Base-by-base conservation (phyloP, 768 basidiomycete species). In the Sporobolomyces phaffii region DNA sequence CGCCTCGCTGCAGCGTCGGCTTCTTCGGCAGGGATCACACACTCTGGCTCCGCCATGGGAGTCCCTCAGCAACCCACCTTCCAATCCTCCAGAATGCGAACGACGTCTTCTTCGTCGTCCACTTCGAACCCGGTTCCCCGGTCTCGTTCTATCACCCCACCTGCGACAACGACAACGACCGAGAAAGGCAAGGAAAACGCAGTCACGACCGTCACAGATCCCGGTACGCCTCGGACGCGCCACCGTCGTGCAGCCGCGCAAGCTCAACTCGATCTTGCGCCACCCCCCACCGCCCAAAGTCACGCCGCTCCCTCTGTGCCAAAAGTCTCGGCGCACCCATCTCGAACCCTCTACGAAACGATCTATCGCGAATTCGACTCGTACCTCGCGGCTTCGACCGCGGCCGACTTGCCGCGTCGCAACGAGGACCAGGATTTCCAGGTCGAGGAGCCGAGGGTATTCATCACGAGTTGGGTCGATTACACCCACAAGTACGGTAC, bases 401-500 rank as follows among this genome's bases (percentile, higher is more conserved):
- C 31, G 14, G 18, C 33, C 6, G 7, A 48, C 3, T 10, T 17
- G 10, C 26, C 38, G 2, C 28, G 13, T 5, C 36, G 2, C 22
- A 20, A 9, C 6, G 40, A 17, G 4, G 36, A 50, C 5, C 45
- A 43, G 10, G 44, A 36, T 38, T 15, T 49, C 48, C 20, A 31
- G 22, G 34, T n/a, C 10, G 56, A 49, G 5, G 7, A 29, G 3
- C 70, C 70, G 1, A 83, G 83, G 58, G 87, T 94, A 49, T 98
- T 97, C 79, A 91, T 99, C 69, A 90, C 89, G 4, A 90, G 89
- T n/a, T 98, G 96, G 96, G 88, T 98, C 45, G 96, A 98, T 77
- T 98, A 98, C 76, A 94, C 91, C 77, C 90, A 92, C 78, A 97
- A 97, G 81, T 99, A 97, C 78, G 96, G 94, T n/a, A 98, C 97